Evolutionary conservation across 2,329 filamentous ascomycete genomes (phyloP).

Genomic region (Pseudogymnoascus sp.): DNA sequence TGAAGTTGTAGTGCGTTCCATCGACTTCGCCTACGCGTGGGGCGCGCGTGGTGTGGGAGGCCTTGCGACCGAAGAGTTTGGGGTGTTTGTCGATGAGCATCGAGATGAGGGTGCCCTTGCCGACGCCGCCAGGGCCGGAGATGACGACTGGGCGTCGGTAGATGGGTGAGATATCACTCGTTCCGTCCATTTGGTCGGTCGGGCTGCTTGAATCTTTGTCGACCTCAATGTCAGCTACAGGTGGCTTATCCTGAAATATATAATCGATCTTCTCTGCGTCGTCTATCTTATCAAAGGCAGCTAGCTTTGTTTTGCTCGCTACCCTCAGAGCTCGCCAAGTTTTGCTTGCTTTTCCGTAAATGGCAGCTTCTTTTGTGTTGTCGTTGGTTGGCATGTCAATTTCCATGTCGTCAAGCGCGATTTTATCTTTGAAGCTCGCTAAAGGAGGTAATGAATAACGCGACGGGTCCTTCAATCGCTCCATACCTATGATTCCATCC

Average conservation of each 20-base stretch:
- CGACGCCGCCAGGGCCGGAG: conserved; percentile 53
- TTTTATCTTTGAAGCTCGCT: conserved; percentile 61
- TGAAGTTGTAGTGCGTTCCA: conserved; percentile 47
- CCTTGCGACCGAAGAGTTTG: conserved; percentile 54
- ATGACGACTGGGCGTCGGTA: conserved; percentile 55
- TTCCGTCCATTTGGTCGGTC: not conserved
- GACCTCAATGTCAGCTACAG: not conserved
- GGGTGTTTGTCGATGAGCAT: conserved; percentile 56
- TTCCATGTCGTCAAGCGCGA: conserved; percentile 75
- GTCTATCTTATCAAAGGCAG: conserved; percentile 79
- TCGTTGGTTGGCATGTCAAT: conserved; percentile 67
- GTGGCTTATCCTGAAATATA: conserved; percentile 43
- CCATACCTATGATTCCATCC: conserved; percentile 52
- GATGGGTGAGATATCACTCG: conserved; percentile 32
- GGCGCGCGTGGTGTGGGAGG: conserved; percentile 47
- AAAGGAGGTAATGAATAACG: conserved; percentile 64
- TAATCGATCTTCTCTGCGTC: conserved; percentile 62
- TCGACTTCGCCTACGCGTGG: conserved; percentile 43
- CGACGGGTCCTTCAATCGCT: conserved; percentile 57
- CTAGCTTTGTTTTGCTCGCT: conserved; percentile 64
- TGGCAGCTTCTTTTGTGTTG: conserved; percentile 47
- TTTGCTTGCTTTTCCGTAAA: conserved; percentile 75
- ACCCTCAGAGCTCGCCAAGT: conserved; percentile 83
- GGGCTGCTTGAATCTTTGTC: not conserved
- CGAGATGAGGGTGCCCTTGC: conserved; percentile 56